Evolutionary conservation across 805 yeast species (phyloP).

Genomic region (Candida silvatica): DNA sequence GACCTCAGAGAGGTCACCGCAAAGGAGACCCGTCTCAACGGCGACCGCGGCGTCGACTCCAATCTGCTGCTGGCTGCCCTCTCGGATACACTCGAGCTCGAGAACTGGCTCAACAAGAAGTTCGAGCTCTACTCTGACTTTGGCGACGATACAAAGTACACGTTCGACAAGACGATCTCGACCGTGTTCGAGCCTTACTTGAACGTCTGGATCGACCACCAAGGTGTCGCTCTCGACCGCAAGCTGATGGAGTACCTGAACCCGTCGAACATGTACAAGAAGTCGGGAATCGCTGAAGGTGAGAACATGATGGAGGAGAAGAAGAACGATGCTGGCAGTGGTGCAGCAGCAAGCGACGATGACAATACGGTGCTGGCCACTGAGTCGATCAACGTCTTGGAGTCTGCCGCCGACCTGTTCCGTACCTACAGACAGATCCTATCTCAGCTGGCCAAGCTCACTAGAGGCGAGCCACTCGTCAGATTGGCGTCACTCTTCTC

Average conservation of each 20-base stretch:
- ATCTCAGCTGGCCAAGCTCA: conserved; percentile 58
- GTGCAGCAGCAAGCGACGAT: neutral
- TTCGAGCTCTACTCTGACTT: conserved; percentile 35
- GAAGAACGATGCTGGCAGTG: conserved; percentile 14
- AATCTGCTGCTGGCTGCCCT: conserved; percentile 60
- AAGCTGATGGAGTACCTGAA: conserved; percentile 60
- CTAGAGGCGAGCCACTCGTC: conserved; percentile 39
- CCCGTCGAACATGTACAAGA: conserved; percentile 42
- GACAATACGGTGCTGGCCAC: conserved; percentile 26
- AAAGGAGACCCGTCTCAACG: conserved; percentile 27
- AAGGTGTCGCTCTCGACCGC: conserved; percentile 52
- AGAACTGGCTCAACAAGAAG: conserved; percentile 55
- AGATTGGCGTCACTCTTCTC: conserved; percentile 53
- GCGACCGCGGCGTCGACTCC: conserved; percentile 39
- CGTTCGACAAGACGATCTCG: conserved; percentile 39
- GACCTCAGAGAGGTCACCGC: conserved; percentile 51
- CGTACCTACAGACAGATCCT: conserved; percentile 65
- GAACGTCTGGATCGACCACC: conserved; percentile 79
- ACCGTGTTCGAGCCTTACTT: conserved; percentile 79
- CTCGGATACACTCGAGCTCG: conserved; percentile 78
- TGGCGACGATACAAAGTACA: conserved; percentile 23
- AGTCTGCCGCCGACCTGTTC: conserved; percentile 83
- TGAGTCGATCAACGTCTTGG: conserved; percentile 46
- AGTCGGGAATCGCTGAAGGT: conserved; percentile 23
- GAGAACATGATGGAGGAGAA: conserved; percentile 5